Evolutionary conservation across 345 rosid species (phyloP), one percentile per base, ranked within the genome.

Genomic region (Eucalyptus cloeziana): DNA sequence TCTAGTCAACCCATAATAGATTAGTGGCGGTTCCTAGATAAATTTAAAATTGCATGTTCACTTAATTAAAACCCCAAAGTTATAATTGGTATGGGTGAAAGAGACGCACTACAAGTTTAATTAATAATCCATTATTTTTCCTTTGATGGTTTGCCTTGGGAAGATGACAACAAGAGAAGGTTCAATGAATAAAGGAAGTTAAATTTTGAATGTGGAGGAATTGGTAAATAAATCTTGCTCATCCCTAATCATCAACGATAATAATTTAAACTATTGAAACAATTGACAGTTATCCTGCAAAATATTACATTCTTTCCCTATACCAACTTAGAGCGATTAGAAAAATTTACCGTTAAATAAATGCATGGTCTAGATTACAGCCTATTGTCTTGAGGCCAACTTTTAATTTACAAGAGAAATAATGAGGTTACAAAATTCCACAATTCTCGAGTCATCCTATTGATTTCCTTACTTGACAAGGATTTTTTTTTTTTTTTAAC

Each of bases 341-440:
- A 21, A 37, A 76, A 40, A 45, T 47, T 27, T 85, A 85, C 86
- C 0, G 44, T 11, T 85, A 17, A 49, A 85, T 50, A 85, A 45
- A 85, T 85, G 52, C 86, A 13, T 4, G 21, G 37, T 27, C 40
- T 85, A 31, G 25, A 47, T 45, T 25, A 47, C 5, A 30, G 86
- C 56, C 40, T 11, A 47, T 14, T 31, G 25, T 45, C 24, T 31
- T 86, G 83, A 76, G 83, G 83, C 83, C 10, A 30, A 89, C 44
- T n/a, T 83, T 91, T 89, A 88, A 89, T 60, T 60, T 76, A 49
- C 88, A 86, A 89, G 88, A 52, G 31, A 85, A 44, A 81, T 69
- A 89, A 86, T 37, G 89, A 89, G 89, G 86, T 89, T 91, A 91
- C 92, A 91, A 88, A 88, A 90, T 93, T 88, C 56, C 83, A 51